phyloP scores from a whole-genome alignment of 2,329 filamentous ascomycete genomes.

The Eutypa lata region DNA sequence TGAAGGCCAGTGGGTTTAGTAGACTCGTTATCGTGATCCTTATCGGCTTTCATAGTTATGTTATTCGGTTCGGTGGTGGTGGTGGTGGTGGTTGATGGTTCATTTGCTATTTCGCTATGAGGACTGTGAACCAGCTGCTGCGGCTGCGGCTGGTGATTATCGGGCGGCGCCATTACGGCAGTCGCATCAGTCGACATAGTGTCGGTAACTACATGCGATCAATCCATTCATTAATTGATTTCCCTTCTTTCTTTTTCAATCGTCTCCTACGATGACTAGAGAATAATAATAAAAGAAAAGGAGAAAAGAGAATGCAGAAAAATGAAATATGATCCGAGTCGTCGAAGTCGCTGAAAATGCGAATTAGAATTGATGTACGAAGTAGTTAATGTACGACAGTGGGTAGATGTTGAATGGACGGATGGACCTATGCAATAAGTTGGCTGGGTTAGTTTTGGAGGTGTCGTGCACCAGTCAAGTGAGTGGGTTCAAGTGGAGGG shows the following conservation, averaged over 20 bases:
- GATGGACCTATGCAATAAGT: not conserved
- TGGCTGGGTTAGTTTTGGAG: not conserved
- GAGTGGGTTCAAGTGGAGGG: not conserved
- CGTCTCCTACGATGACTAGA: not conserved
- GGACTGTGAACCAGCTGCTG: slow-evolving; percentile 16
- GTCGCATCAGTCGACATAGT: slow-evolving; percentile 56
- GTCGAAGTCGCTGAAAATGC: not conserved
- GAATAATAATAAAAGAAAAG: not conserved
- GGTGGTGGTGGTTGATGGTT: not conserved
- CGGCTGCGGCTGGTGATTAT: slow-evolving; percentile 17
- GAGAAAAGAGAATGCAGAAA: not conserved
- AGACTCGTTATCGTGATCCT: slow-evolving; percentile 16
- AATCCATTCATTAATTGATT: slow-evolving; percentile 16
- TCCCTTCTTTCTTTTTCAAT: not conserved
- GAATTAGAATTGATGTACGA: not conserved
- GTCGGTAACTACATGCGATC: slow-evolving; percentile 43
- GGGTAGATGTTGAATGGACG: not conserved
- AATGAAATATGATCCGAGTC: not conserved
- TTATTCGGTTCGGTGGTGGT: slow-evolving; percentile 20
- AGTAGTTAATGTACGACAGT: not conserved
- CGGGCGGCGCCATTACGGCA: slow-evolving; percentile 43
- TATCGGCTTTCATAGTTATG: slow-evolving; percentile 4
- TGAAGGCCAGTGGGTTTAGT: slow-evolving; percentile 50
- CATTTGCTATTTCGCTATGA: slow-evolving; percentile 23
- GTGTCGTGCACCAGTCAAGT: not conserved